Evolutionary conservation across 352 stramenopile species (phyloP).

Genomic region (Globisporangium perplexum): DNA sequence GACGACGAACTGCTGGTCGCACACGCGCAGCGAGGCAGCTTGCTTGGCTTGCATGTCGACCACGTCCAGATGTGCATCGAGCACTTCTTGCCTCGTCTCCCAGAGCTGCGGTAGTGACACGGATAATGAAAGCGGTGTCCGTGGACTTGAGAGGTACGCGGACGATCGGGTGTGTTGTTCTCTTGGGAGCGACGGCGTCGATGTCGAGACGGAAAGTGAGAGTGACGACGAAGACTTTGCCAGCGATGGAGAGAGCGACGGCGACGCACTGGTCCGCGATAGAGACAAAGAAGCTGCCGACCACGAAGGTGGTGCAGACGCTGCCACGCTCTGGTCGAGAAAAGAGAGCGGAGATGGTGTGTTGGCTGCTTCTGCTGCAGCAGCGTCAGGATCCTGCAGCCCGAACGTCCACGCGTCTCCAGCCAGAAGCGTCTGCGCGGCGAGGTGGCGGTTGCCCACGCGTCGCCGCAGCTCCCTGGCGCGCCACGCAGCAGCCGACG

Average conservation of each 20-base stretch:
- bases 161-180: not conserved
- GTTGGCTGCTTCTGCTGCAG: not conserved
- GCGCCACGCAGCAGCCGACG: slow-evolving; percentile 14
- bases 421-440: slow-evolving; percentile 11
- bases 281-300: not conserved
- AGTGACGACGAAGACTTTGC: not conserved
- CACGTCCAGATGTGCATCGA: slow-evolving; percentile 46
- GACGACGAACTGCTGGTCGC: slow-evolving; percentile 49
- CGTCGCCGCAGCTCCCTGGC: slow-evolving; percentile 43
- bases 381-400: not conserved
- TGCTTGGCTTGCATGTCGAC: slow-evolving; percentile 44
- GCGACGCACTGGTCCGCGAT: not conserved
- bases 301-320: not conserved
- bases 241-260: not conserved
- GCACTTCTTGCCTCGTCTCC: slow-evolving; percentile 31
- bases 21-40: slow-evolving; percentile 31
- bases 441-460: slow-evolving; percentile 32
- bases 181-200: not conserved
- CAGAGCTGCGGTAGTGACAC: slow-evolving; percentile 32
- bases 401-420: not conserved
- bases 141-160: not conserved
- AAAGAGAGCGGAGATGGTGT: not conserved
- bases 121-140: not conserved
- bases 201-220: not conserved
- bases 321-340: not conserved